phyloP scores from a whole-genome alignment of 352 stramenopile genomes.

The Peronospora farinosa region DNA sequence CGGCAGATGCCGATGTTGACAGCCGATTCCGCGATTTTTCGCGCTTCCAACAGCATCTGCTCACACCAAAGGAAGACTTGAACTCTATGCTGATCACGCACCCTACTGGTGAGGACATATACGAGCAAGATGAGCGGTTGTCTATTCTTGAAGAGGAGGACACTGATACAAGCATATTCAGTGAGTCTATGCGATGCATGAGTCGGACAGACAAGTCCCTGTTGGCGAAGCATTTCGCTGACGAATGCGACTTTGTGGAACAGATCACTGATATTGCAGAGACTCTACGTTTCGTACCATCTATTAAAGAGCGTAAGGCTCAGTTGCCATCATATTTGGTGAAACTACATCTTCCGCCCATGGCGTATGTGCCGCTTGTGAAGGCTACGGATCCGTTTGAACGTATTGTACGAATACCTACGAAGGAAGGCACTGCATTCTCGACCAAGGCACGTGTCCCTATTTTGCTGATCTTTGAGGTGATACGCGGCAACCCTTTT shows the following conservation, averaged over 20 bases:
- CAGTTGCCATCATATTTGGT: slow-evolving; percentile 72
- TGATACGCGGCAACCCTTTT: slow-evolving; percentile 73
- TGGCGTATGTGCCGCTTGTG: slow-evolving; percentile 83
- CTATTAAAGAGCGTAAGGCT: slow-evolving; percentile 72
- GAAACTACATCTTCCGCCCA: slow-evolving; percentile 76
- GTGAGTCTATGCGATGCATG: slow-evolving; percentile 56
- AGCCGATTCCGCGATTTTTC: slow-evolving; percentile 81
- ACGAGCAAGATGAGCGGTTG: slow-evolving; percentile 35
- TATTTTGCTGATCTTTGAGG: slow-evolving; percentile 86
- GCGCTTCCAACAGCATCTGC: slow-evolving; percentile 79
- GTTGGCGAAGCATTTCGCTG: slow-evolving; percentile 76
- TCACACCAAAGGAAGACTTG: slow-evolving; percentile 67
- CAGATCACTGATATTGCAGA: slow-evolving; percentile 86
- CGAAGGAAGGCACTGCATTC: slow-evolving; percentile 83
- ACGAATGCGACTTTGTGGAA: slow-evolving; percentile 86
- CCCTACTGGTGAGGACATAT: slow-evolving; percentile 28
- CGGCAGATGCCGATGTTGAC: slow-evolving; percentile 43
- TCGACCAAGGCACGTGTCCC: slow-evolving; percentile 83
- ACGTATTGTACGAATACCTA: slow-evolving; percentile 78
- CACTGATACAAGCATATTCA: slow-evolving; percentile 71
- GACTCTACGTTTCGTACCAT: slow-evolving; percentile 73
- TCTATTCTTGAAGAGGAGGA: slow-evolving; percentile 63
- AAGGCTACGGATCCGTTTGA: slow-evolving; percentile 87
- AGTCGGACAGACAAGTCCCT: slow-evolving; percentile 77
- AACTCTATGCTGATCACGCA: slow-evolving; percentile 40